phyloP scores from a whole-genome alignment of 2,329 filamentous ascomycete species.

The Escovopsis sp. region DNA sequence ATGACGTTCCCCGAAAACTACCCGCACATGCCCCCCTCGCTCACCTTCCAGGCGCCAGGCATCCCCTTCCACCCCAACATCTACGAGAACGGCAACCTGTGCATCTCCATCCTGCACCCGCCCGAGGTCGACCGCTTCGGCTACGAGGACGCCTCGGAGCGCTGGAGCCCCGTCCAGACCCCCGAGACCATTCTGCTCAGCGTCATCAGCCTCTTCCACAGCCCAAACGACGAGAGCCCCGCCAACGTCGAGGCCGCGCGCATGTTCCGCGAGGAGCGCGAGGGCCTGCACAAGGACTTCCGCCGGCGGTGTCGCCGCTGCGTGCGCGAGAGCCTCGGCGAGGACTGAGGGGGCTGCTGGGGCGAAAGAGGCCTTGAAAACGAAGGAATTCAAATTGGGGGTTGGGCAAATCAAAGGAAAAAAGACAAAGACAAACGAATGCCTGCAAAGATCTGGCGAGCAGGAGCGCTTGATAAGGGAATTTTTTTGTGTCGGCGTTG shows the following conservation, averaged over 20 bases:
- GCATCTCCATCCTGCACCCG: constrained; percentile 93
- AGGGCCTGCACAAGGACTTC: constrained; percentile 52
- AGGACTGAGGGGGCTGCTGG: constrained; percentile 31
- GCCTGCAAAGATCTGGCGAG: too few species aligned
- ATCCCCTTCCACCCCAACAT: constrained; percentile 91
- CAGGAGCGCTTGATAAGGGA: background rate
- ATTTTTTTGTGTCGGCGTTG: too few species aligned
- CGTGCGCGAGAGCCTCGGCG: constrained; percentile 68
- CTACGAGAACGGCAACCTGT: constrained; percentile 74
- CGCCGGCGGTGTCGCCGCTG: constrained; percentile 62
- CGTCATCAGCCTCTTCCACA: constrained; percentile 82
- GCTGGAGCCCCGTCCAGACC: constrained; percentile 89
- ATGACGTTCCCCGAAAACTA: constrained; percentile 76
- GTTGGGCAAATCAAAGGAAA: background rate
- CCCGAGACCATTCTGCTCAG: constrained; percentile 87
- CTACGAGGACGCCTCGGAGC: constrained; percentile 79
- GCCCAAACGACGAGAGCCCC: constrained; percentile 88
- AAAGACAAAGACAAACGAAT: too few species aligned
- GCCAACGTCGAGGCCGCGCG: constrained; percentile 90
- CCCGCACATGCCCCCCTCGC: constrained; percentile 72
- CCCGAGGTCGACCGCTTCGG: constrained; percentile 89
- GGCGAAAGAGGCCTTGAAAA: background rate
- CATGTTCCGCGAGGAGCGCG: constrained; percentile 66
- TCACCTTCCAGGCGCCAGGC: constrained; percentile 63
- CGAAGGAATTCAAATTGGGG: background rate